Percentiles rank a stretch among this genome's conserved stretches.
Conservation (phyloP, 2,329 filamentous ascomycete genomes). For the Arthrobotrys sinensis region DNA sequence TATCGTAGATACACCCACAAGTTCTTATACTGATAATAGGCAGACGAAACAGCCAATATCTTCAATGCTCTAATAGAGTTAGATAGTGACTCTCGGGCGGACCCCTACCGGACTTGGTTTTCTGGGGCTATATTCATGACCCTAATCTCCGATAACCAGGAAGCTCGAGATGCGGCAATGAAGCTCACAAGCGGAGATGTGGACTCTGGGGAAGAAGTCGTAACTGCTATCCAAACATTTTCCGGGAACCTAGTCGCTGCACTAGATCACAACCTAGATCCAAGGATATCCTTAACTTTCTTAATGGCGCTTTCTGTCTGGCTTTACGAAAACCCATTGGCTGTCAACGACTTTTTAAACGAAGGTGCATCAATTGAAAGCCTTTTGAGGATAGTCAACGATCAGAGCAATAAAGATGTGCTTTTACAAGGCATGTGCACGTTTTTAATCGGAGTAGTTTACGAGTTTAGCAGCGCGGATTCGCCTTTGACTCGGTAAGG, state of each 20-base stretch:
- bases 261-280: constrained; percentile 82
- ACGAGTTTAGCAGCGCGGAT: constrained; percentile 98
- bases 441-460: constrained; percentile 86
- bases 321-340: constrained; percentile 92
- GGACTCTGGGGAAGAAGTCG: constrained; percentile 90
- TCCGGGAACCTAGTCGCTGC: constrained; percentile 87
- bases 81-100: constrained; percentile 72
- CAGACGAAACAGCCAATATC: constrained; percentile 89
- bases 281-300: constrained; percentile 85
- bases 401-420: constrained; percentile 74
- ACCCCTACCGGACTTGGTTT: constrained; percentile 92
- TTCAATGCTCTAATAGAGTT: constrained; percentile 82
- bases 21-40: constrained; percentile 68
- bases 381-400: constrained; percentile 81
- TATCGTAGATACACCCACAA: neutral
- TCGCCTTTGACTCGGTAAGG: constrained; percentile 80
- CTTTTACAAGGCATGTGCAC: constrained; percentile 87
- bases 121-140: constrained; percentile 89
- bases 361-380: constrained; percentile 95
- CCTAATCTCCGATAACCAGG: constrained; percentile 78
- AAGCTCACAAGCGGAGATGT: constrained; percentile 90
- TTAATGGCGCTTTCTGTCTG: constrained; percentile 89
- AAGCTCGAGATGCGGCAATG: constrained; percentile 85
- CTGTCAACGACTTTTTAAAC: constrained; percentile 90
- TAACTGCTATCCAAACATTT: constrained; percentile 91